These are phyloP conservation scores for Arthrobotrys sinensis DNA, from an alignment of 2,329 filamentous ascomycete species.

Conservation along the genomic window DNA sequence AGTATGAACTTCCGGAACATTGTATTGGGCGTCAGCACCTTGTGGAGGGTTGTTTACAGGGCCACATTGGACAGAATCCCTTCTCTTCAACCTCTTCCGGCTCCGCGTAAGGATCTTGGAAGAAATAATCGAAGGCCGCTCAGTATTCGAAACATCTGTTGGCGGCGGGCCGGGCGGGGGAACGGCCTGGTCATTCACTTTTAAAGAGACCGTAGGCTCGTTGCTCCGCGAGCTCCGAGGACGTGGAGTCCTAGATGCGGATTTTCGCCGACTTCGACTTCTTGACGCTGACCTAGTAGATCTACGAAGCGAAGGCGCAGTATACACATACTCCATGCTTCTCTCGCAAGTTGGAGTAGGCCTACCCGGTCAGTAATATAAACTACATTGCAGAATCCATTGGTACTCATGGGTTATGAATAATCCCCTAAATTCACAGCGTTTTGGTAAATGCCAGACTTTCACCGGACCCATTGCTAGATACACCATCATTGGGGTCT, in stretches of 20 bases:
- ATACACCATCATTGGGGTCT: slow-evolving; percentile 1
- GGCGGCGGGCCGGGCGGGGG: not conserved
- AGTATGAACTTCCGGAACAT: not conserved
- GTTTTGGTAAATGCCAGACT: not conserved
- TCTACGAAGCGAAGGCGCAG: not conserved
- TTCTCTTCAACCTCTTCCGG: not conserved
- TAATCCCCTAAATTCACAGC: not conserved
- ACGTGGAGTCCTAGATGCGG: not conserved
- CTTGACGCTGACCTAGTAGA: not conserved
- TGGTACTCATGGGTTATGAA: too few species aligned
- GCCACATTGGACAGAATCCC: not conserved
- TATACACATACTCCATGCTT: not conserved
- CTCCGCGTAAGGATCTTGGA: not conserved
- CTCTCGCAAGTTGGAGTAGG: not conserved
- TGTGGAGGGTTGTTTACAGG: not conserved
- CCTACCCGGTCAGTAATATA: not conserved
- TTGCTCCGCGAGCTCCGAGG: not conserved
- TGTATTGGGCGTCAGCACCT: not conserved
- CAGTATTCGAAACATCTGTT: not conserved
- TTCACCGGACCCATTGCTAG: not conserved
- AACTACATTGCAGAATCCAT: too few species aligned
- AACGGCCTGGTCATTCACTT: not conserved
- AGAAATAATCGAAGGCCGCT: not conserved
- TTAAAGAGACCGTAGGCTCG: not conserved
- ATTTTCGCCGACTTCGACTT: too few species aligned